Conservation (phyloP, 2,329 filamentous ascomycete genomes). For the Apiospora pterosperma region DNA sequence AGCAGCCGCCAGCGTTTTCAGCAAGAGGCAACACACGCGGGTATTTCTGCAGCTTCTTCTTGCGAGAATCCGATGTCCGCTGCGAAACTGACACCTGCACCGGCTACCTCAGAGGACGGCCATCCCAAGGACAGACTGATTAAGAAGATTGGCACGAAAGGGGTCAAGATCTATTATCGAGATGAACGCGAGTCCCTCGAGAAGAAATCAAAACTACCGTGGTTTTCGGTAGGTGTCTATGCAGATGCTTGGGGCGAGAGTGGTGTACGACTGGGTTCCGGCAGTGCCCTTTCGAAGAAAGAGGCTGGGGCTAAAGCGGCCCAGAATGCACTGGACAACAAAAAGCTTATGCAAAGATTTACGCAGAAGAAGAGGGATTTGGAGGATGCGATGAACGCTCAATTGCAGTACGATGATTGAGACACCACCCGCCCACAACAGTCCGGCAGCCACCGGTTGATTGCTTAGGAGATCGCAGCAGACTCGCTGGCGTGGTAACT, state of each 20-base stretch:
- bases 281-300: constrained; percentile 62
- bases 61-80: constrained; percentile 7
- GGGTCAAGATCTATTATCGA: constrained; percentile 59
- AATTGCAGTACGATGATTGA: constrained; percentile 3
- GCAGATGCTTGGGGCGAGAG: constrained; percentile 67
- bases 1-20: background rate
- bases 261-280: constrained; percentile 58
- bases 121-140: constrained; percentile 51
- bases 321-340: constrained; percentile 59
- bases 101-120: constrained; percentile 5
- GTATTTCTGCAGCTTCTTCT: constrained; percentile 10
- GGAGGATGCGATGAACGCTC: constrained; percentile 24
- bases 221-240: constrained; percentile 62
- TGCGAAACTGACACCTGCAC: constrained; percentile 7
- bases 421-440: background rate
- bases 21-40: constrained; percentile 18
- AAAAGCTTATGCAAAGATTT: constrained; percentile 56
- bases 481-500: background rate
- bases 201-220: constrained; percentile 47
- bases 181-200: constrained; percentile 53
- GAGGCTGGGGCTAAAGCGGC: constrained; percentile 69
- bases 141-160: constrained; percentile 50
- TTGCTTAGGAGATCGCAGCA: background rate
- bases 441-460: no score
- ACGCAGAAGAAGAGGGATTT: constrained; percentile 45